Base-by-base conservation (phyloP, 2,329 filamentous ascomycete species). In the Fusarium sp. region DNA sequence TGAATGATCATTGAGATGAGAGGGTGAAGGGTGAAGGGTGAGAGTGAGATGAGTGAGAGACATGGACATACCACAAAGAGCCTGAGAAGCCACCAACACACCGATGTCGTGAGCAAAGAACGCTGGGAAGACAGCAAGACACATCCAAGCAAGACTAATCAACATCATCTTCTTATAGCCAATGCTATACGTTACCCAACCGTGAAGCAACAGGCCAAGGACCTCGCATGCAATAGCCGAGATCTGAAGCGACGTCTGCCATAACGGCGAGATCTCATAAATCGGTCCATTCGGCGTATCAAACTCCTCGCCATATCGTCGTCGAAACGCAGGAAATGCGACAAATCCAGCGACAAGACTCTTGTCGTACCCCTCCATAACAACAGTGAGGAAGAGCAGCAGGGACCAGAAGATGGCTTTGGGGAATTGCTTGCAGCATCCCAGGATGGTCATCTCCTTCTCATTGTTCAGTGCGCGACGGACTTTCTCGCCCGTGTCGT, bases 141-240 rank as follows among this genome's bases (percentile, higher is more conserved):
- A 70, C 84, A 81, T 55, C 80, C 70, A 74, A 12, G 79, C 67
- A 24, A 86, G 72, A 11, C 80, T 79, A 0, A 72, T 79, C 18
- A 85, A 76, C 74, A 86, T 82, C 12, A 81, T 84, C 73, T 82
- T 80, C 47, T 80, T 77, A 63, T 83, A 83, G 0, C 82, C 82
- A 12, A 78, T 79, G 5, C 76, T 71, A 13, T 86, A 83, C 0
- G 83, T 80, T 2, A 85, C 61, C 64, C 80, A 80, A 8, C 85
- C 85, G 60, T 82, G 83, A 20, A 83, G 60, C 41, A 85, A 75
- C 2, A 85, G 76, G 1, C 85, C 85, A 5, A 86, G 5, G 6
- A 73, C 71, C 50, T 75, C 68, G 4, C 68, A 70, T 0, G 66
- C 61, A 15, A 70, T 71, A 13, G 68, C 68, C 4, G 68, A 70